Evolutionary conservation across 140 eudicot genomes (phyloP).

Genomic region (Ambrosia hybrid): DNA sequence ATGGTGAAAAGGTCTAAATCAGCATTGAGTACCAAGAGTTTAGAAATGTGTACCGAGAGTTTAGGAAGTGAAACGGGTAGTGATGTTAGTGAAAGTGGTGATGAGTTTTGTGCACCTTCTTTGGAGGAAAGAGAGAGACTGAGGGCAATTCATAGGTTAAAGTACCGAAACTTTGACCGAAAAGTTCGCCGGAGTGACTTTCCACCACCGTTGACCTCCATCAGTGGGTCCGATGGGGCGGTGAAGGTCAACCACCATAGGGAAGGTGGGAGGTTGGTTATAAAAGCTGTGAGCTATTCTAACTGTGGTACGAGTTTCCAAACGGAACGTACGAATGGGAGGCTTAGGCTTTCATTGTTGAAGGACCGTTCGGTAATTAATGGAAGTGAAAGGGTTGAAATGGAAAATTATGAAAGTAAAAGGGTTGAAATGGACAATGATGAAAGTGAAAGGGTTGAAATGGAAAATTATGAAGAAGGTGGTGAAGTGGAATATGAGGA

Average conservation of each 20-base stretch:
- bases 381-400: slow-evolving; percentile 22
- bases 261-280: slow-evolving; percentile 75
- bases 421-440: slow-evolving; percentile 8
- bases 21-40: slow-evolving; percentile 62
- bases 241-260: slow-evolving; percentile 62
- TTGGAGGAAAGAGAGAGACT: slow-evolving; percentile 32
- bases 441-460: slow-evolving; percentile 10
- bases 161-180: slow-evolving; percentile 34
- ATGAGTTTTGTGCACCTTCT: slow-evolving; percentile 32
- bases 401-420: slow-evolving; percentile 3
- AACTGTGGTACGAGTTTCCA: slow-evolving; percentile 44
- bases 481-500: slow-evolving; percentile 25
- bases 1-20: slow-evolving; percentile 49
- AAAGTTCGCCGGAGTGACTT: slow-evolving; percentile 36
- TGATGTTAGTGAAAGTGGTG: slow-evolving; percentile 42
- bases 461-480: slow-evolving; percentile 17
- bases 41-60: slow-evolving; percentile 94
- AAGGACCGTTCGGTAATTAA: slow-evolving; percentile 27
- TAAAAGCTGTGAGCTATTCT: slow-evolving; percentile 57
- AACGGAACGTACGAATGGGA: slow-evolving; percentile 67
- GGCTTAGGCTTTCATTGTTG: slow-evolving; percentile 59
- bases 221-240: slow-evolving; percentile 52
- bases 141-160: slow-evolving; percentile 28
- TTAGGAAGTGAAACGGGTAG: slow-evolving; percentile 83
- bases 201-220: slow-evolving; percentile 86